Percentiles rank a stretch among this genome's conserved stretches.
Evolutionary conservation across 2,329 filamentous ascomycete species (phyloP).

Genomic region (Stemphylium lycopersici): DNA sequence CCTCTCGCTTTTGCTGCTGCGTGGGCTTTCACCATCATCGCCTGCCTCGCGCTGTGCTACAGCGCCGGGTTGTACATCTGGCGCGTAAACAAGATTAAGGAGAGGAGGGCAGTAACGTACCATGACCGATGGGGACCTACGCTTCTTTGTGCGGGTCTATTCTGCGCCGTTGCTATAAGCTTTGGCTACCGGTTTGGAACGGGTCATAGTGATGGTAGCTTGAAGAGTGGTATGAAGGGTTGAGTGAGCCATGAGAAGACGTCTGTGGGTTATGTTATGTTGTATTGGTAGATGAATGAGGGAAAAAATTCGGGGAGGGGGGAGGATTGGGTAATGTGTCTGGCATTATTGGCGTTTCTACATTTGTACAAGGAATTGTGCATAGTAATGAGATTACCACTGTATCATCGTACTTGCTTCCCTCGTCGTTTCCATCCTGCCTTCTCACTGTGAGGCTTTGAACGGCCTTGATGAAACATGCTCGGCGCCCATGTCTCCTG

Average conservation of each 20-base stretch:
- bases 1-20: slow-evolving; percentile 53
- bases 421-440: no score
- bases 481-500: no score
- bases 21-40: slow-evolving; percentile 81
- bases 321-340: no score
- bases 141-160: slow-evolving; percentile 73
- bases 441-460: no score
- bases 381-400: no score
- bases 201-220: slow-evolving; percentile 55
- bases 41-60: slow-evolving; percentile 79
- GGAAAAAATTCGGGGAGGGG: no score
- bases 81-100: slow-evolving; percentile 83
- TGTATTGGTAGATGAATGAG: neutral
- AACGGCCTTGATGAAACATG: no score
- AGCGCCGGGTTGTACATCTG: slow-evolving; percentile 85
- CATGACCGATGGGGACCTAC: slow-evolving; percentile 90
- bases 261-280: no score
- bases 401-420: no score
- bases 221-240: slow-evolving; percentile 34
- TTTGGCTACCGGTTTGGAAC: slow-evolving; percentile 76
- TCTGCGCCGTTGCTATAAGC: slow-evolving; percentile 77
- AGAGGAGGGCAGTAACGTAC: slow-evolving; percentile 83
- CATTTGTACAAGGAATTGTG: no score
- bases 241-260: neutral
- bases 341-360: no score